These are phyloP conservation scores for Trichoderma pleuroti DNA, from an alignment of 2,329 filamentous ascomycete genomes.

Conservation along the genomic window DNA sequence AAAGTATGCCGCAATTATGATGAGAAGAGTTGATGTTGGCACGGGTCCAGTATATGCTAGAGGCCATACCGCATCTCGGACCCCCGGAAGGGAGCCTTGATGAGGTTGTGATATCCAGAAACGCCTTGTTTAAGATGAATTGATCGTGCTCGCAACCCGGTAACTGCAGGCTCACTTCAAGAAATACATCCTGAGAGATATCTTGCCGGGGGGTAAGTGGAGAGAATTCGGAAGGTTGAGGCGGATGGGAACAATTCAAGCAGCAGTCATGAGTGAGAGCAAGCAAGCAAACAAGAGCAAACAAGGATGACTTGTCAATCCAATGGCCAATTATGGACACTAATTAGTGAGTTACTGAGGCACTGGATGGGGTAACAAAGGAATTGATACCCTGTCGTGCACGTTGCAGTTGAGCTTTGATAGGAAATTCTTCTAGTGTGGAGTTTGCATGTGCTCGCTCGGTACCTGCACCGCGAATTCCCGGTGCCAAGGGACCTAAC, in stretches of 20 bases:
- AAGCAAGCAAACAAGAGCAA: not conserved
- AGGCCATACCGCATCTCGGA: constrained; percentile 20
- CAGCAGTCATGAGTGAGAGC: not conserved
- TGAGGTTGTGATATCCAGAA: not conserved
- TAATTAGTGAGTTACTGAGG: not conserved
- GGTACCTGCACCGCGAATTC: not conserved
- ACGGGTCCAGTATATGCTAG: constrained; percentile 40
- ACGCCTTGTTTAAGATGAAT: not conserved
- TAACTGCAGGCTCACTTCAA: not conserved
- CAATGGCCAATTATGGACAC: not conserved
- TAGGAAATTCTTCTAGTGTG: not conserved
- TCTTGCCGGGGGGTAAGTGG: not conserved
- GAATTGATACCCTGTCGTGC: not conserved
- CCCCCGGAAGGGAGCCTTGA: constrained; percentile 3
- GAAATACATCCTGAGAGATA: not conserved
- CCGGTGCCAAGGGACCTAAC: not conserved
- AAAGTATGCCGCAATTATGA: constrained; percentile 25
- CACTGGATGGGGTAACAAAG: not conserved
- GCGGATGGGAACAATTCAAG: not conserved
- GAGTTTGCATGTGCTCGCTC: not conserved
- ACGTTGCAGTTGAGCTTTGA: not conserved
- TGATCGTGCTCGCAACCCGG: not conserved
- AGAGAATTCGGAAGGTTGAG: not conserved
- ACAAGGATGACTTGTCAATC: not conserved
- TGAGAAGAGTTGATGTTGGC: constrained; percentile 39